Evolutionary conservation across 768 basidiomycete genomes (phyloP), one percentile per base, ranked within the genome.

Genomic region (Crepidotus variabilis): DNA sequence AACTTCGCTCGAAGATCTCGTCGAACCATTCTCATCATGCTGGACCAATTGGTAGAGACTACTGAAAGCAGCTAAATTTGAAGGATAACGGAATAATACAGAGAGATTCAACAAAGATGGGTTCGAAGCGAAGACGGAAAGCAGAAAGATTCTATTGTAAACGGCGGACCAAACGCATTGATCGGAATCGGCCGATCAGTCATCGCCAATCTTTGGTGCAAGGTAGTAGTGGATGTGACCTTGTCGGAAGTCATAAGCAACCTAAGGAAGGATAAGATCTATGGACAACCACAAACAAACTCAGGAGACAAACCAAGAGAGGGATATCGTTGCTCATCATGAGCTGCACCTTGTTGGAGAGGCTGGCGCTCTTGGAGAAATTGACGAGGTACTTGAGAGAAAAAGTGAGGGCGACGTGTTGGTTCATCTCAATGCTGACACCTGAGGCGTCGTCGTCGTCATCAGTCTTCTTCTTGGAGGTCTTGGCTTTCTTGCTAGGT

Each of bases 381-480:
- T 97, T 98, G 71, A 91, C 87, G 24, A 98, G 86, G 73, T 98
- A 99, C 72, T 98, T 98, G 64, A 98, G 78, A 32, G 92, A 94
- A 78, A 98, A 98, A 1, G 94, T 98, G 50, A 98, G 78, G 45
- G 86, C 83, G 59, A 99, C 96, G 60, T 91, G 85, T 68, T 90
- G 87, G 67, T 93, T 92, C 82, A 97, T 89, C 72, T 90, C 84
- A 67, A 97, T 89, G 59, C 74, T 70, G 49, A 96, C 87, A 47
- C 78, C 83, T 11, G 74, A 73, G 0, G 67, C 67, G 13, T 77
- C 76, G 3, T 83, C 81, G 2, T 81, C 79, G 18, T 85, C 84
- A 7, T 79, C 80, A 0, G 70, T 70, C 22, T 72, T 83, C 52
- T 73, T 74, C 58, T 82, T 83, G 66, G 87, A 87, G n/a, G 69